Evolutionary conservation across 2,329 filamentous ascomycete genomes (phyloP), one percentile per base, ranked within the genome.

Genomic region (Huntiella moniliformis): DNA sequence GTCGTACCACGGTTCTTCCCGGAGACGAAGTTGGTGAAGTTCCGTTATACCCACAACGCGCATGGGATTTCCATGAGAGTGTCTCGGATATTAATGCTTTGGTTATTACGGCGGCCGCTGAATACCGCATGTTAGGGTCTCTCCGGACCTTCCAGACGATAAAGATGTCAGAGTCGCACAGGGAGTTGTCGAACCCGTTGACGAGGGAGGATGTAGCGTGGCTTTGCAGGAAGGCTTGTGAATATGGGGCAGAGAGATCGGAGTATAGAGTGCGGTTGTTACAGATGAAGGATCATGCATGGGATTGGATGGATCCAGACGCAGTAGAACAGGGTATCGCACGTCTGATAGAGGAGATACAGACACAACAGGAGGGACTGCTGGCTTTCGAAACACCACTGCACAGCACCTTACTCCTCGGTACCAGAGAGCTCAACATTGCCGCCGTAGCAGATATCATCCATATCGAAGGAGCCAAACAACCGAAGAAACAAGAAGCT

Each of bases 51-150:
- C 44, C 44, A 4, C 47, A 49, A n/a, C 34, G 38, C 4, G 31
- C 44, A 32, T 44, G 28, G 31, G 38, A 38, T 2, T 48, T 53
- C 15, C 42, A 54, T 37, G 57, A 59, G 35, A 45, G 53, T 2
- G 56, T 59, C 13, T 54, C 54, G 32, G 56, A 58, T 34, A 48
- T 59, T 7, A 59, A 59, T 13, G 53, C 55, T 5, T 49, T 58
- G 35, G 54, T 51, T 10, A 18, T 58, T 18, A 52, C 53, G 4
- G 53, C 55, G 15, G 54, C 55, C 13, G 54, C 53, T 12, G 55
- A 58, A 13, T 51, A 55, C 36, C 37, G 39, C 5, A 17, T 49
- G 22, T 32, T 38, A 3, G 52, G 52, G n/a, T 54, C 52, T 2
- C 41, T 56, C 5, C 44, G 40, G 2, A 53, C 52, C 1, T 42